Evolutionary conservation across 2,329 filamentous ascomycete species (phyloP).

Genomic region (Pestalotiopsis sp.): DNA sequence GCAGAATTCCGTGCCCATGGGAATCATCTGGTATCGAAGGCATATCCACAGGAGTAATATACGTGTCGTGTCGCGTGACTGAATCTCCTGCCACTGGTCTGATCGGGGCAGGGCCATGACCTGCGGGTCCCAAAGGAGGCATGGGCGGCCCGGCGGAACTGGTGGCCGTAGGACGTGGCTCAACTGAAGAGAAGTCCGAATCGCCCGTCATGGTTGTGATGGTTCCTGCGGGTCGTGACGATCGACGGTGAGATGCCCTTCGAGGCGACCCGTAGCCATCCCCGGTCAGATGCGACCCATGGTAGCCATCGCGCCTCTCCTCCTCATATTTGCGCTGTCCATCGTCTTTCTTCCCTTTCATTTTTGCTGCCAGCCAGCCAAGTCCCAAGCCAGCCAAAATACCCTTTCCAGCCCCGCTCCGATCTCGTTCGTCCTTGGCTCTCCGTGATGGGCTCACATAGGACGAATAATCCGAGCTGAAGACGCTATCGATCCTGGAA

Average conservation of each 20-base stretch:
- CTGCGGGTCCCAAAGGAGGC: slow-evolving; percentile 37
- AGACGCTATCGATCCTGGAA: slow-evolving; percentile 46
- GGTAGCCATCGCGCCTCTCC: slow-evolving; percentile 59
- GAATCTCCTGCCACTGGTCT: background rate
- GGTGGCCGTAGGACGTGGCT: slow-evolving; percentile 38
- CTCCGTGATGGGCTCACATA: slow-evolving; percentile 66
- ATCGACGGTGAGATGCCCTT: slow-evolving; percentile 35
- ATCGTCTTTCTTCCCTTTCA: slow-evolving; percentile 59
- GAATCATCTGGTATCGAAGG: slow-evolving; percentile 58
- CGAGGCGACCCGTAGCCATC: slow-evolving; percentile 63
- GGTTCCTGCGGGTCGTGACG: slow-evolving; percentile 25
- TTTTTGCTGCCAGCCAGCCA: slow-evolving; percentile 69
- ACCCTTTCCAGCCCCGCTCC: slow-evolving; percentile 58
- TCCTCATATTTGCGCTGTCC: slow-evolving; percentile 51
- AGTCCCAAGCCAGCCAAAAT: slow-evolving; percentile 64
- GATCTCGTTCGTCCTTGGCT: slow-evolving; percentile 42
- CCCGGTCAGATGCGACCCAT: slow-evolving; percentile 67
- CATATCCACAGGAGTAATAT: slow-evolving; percentile 46
- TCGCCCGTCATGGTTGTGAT: slow-evolving; percentile 30
- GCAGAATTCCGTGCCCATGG: slow-evolving; percentile 43
- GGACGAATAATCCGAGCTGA: slow-evolving; percentile 61
- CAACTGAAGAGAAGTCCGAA: slow-evolving; percentile 39
- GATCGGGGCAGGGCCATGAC: slow-evolving; percentile 10
- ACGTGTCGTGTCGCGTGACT: slow-evolving; percentile 14
- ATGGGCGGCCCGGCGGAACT: slow-evolving; percentile 36